Evolutionary conservation across 2,329 filamentous ascomycete genomes (phyloP).

Genomic region (Chrysoporthe puriensis): DNA sequence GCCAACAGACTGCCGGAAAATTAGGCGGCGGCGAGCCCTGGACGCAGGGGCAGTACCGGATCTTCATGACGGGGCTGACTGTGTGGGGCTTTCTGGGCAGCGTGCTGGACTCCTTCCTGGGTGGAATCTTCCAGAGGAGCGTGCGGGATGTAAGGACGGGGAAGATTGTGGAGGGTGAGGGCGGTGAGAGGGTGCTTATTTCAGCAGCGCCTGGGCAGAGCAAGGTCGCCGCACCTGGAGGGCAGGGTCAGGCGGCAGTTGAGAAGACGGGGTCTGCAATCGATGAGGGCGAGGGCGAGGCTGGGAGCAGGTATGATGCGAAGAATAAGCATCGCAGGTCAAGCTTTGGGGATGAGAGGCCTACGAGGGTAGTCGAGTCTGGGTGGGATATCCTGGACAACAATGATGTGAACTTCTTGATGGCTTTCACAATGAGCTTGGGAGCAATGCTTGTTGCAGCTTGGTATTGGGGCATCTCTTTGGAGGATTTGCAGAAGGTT

Average conservation of each 20-base stretch:
- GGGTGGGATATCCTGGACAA: conserved; percentile 83
- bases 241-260: conserved; percentile 49
- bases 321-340: conserved; percentile 53
- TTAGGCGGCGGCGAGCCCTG: conserved; percentile 53
- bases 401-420: conserved; percentile 92
- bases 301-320: conserved; percentile 50
- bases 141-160: conserved; percentile 83
- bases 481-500: neutral
- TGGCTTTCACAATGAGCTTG: conserved; percentile 82
- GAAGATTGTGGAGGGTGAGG: conserved; percentile 84
- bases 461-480: conserved; percentile 59
- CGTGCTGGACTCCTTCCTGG: conserved; percentile 84
- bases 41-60: conserved; percentile 49
- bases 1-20: conserved; percentile 40
- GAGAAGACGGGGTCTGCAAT: conserved; percentile 39
- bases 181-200: conserved; percentile 49
- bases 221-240: conserved; percentile 47
- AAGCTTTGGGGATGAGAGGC: conserved; percentile 58
- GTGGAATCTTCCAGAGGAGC: conserved; percentile 81
- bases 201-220: conserved; percentile 38
- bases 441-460: conserved; percentile 71
- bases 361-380: conserved; percentile 67
- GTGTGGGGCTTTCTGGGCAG: conserved; percentile 79
- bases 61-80: conserved; percentile 62
- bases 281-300: conserved; percentile 36